phyloP scores from a whole-genome alignment of 2,329 filamentous ascomycete species.

The Rhinocladiella mackenziei region DNA sequence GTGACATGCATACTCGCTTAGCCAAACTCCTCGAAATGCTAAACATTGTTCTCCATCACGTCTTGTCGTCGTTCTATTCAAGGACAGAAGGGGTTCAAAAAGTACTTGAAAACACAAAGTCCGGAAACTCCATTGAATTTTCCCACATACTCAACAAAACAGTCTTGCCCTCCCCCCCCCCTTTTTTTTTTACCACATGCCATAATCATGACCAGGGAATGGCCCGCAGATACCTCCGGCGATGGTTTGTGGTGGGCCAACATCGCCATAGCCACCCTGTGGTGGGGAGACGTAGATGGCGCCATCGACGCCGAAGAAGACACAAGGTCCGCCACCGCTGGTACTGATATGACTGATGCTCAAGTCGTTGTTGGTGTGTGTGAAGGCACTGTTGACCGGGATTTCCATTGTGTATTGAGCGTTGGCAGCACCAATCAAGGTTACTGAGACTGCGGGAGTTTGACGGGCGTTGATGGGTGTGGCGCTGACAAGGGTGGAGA shows the following conservation, averaged over 20 bases:
- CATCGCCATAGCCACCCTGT: conserved; percentile 14
- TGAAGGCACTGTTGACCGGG: conserved; percentile 13
- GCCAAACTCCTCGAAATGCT: not conserved
- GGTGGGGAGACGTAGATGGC: conserved; percentile 14
- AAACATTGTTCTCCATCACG: not conserved
- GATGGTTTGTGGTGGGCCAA: conserved; percentile 23
- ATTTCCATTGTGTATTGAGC: conserved; percentile 19
- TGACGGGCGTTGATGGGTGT: conserved; percentile 1
- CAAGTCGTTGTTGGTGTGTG: conserved; percentile 17
- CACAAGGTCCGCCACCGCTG: conserved; percentile 13
- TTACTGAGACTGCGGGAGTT: conserved; percentile 6
- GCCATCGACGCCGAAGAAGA: conserved; percentile 24
- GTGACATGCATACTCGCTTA: too few species aligned
- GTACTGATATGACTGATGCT: conserved; percentile 18
- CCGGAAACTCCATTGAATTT: not conserved
- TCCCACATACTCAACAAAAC: not conserved
- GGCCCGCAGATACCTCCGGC: conserved; percentile 21
- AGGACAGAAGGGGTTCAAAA: too few species aligned
- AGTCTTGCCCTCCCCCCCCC: not conserved
- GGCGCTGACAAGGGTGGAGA: conserved; percentile 1
- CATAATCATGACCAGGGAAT: conserved; percentile 12
- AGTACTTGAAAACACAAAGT: not conserved
- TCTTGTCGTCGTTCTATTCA: not conserved
- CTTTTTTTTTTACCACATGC: conserved; percentile 13
- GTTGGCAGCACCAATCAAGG: conserved; percentile 19